Evolutionary conservation across 805 yeast species (phyloP).

Genomic region (Candida sonorensis): DNA sequence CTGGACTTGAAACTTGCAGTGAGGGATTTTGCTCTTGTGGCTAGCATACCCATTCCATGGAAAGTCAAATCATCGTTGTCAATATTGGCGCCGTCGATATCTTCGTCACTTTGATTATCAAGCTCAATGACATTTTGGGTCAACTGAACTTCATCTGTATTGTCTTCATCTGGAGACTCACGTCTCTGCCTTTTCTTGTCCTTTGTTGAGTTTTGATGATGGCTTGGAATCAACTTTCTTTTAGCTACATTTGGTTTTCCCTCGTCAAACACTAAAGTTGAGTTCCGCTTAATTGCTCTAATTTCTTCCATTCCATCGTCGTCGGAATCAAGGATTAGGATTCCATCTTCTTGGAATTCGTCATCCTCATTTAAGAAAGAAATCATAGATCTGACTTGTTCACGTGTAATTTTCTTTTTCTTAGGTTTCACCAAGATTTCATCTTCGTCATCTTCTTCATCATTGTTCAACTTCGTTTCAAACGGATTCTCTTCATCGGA

Average conservation of each 20-base stretch:
- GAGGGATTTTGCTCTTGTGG: slow-evolving; percentile 18
- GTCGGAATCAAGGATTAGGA: slow-evolving; percentile 29
- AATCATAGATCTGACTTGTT: slow-evolving; percentile 20
- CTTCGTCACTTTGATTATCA: no score
- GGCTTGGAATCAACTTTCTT: no score
- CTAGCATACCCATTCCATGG: slow-evolving; percentile 18
- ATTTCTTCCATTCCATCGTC: slow-evolving; percentile 30
- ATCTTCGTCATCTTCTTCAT: slow-evolving; percentile 17
- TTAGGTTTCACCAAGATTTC: slow-evolving; percentile 17
- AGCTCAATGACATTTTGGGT: no score
- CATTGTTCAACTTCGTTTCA: slow-evolving; percentile 18
- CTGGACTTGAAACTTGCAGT: slow-evolving; percentile 23
- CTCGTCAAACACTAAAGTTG: no score
- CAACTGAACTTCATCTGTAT: no score
- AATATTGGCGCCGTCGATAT: no score
- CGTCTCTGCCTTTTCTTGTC: slow-evolving; percentile 52
- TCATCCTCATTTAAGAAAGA: slow-evolving; percentile 21
- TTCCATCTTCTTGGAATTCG: slow-evolving; percentile 23
- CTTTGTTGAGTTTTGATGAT: no score
- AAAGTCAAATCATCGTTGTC: no score
- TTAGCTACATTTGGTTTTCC: no score
- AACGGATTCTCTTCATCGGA: slow-evolving; percentile 24
- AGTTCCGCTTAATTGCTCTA: slow-evolving; percentile 23
- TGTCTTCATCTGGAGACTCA: slow-evolving; percentile 24
- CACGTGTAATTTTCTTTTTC: slow-evolving; percentile 28